phyloP scores from a whole-genome alignment of 1,284 basidiomycete species.

The Sphagnurus paluster region DNA sequence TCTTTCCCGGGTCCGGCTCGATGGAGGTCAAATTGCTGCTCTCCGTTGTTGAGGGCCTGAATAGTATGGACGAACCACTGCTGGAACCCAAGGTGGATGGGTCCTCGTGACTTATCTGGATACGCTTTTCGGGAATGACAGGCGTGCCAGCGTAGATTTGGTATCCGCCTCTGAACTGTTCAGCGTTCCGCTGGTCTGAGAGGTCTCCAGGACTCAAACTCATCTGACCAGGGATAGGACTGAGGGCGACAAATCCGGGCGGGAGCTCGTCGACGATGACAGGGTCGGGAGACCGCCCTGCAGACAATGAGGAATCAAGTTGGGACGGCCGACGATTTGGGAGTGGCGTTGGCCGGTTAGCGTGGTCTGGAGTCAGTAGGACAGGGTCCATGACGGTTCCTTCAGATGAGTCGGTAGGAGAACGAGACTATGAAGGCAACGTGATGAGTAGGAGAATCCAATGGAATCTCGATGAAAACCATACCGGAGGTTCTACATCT shows the following conservation, averaged over 20 bases:
- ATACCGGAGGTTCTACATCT: slow-evolving; percentile 15
- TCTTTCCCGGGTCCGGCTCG: slow-evolving; percentile 5
- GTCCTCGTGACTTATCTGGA: slow-evolving; percentile 6
- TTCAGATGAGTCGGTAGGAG: slow-evolving; percentile 23
- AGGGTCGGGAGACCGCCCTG: not conserved
- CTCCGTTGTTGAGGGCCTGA: slow-evolving; percentile 12
- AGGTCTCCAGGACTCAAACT: slow-evolving; percentile 9
- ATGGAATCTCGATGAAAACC: not conserved
- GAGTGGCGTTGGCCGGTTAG: slow-evolving; percentile 18
- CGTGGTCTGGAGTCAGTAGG: slow-evolving; percentile 30
- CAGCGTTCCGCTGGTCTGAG: not conserved
- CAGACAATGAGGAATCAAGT: not conserved
- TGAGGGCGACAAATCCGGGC: slow-evolving; percentile 35
- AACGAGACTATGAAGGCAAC: slow-evolving; percentile 23
- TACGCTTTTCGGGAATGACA: slow-evolving; percentile 4
- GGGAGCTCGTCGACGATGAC: slow-evolving; percentile 29
- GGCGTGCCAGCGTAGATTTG: slow-evolving; percentile 7
- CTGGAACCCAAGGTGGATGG: slow-evolving; percentile 6
- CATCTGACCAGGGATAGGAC: slow-evolving; percentile 17
- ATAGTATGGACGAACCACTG: slow-evolving; percentile 4
- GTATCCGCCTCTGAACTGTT: slow-evolving; percentile 4
- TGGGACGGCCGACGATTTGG: slow-evolving; percentile 4
- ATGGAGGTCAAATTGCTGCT: no score
- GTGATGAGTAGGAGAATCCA: not conserved
- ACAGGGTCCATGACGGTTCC: slow-evolving; percentile 24